A percentile compares a stretch with the other conserved stretches of the same genome.
These are phyloP conservation scores for Lactarius sanguifluus DNA, from an alignment of 768 basidiomycete genomes.

Conservation along the genomic window DNA sequence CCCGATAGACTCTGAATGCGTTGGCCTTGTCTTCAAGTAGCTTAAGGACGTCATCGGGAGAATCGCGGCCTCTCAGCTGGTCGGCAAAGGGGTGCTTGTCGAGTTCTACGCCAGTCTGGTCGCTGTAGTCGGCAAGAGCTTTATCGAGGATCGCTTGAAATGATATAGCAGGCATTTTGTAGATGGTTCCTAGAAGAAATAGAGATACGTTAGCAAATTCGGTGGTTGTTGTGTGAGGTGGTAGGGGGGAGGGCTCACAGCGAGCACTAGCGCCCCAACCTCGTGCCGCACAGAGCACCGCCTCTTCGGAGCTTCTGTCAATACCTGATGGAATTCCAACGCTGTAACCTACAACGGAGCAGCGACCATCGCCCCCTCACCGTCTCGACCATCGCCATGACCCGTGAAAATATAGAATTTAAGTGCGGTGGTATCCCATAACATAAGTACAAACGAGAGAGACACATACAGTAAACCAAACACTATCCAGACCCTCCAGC, in stretches of 20 bases:
- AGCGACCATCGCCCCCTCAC: too few relatives aligned
- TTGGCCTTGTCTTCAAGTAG: neutral
- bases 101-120: slow-evolving; percentile 1
- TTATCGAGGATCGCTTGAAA: slow-evolving; percentile 1
- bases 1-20: neutral
- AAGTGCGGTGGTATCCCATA: slow-evolving; percentile 5
- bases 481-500: slow-evolving; percentile 10
- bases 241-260: neutral
- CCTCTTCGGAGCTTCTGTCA: too few relatives aligned
- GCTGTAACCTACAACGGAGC: too few relatives aligned
- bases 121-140: slow-evolving; percentile 1
- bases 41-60: neutral
- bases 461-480: neutral
- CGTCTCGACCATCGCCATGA: neutral
- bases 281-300: neutral
- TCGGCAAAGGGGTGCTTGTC: slow-evolving; percentile 2
- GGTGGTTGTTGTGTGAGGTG: neutral
- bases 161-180: neutral
- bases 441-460: slow-evolving; percentile 4
- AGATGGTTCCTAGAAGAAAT: neutral
- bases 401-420: neutral
- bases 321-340: too few relatives aligned
- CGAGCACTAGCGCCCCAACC: neutral
- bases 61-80: neutral
- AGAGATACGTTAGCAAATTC: neutral